Percentiles rank a stretch among this genome's conserved stretches.
Conservation (phyloP, 129 eudicot genomes). For the Lactuca saligna region DNA sequence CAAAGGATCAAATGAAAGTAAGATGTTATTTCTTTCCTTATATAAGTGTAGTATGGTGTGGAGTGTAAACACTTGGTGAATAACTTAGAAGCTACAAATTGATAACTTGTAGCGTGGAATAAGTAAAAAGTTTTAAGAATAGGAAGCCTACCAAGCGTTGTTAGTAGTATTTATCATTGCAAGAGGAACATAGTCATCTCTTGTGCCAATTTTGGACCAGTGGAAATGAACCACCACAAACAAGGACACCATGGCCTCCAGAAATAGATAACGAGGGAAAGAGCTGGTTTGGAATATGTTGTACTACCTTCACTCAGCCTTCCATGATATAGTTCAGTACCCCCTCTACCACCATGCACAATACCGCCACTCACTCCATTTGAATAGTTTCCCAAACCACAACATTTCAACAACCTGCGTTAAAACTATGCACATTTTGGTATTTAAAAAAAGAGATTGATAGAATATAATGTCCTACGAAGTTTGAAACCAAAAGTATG, state of each 20-base stretch:
- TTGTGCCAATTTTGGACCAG: conserved; percentile 71
- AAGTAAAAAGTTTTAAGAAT: too few species aligned
- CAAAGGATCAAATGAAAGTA: neutral
- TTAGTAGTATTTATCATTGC: conserved; percentile 66
- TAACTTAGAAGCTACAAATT: too few species aligned
- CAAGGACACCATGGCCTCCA: conserved; percentile 74
- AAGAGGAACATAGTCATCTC: conserved; percentile 68
- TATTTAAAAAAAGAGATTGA: neutral
- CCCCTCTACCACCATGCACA: conserved; percentile 96
- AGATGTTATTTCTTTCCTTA: too few species aligned
- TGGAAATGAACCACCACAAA: conserved; percentile 92
- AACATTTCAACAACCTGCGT: conserved; percentile 69
- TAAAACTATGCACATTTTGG: too few species aligned
- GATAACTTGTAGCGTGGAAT: too few species aligned
- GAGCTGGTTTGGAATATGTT: conserved; percentile 67
- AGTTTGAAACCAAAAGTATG: too few species aligned
- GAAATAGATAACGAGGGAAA: conserved; percentile 40
- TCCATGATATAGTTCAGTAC: conserved; percentile 67
- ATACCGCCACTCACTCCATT: conserved; percentile 94
- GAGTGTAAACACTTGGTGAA: too few species aligned
- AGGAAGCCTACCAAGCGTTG: conserved; percentile 49
- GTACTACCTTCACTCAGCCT: conserved; percentile 68
- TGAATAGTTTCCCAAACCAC: conserved; percentile 78
- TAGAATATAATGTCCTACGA: neutral
- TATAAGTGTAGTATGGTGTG: neutral